A percentile compares a stretch with the other conserved stretches of the same genome.
phyloP scores from a whole-genome alignment of 768 basidiomycete genomes.

The Kwoniella bestiolae region DNA sequence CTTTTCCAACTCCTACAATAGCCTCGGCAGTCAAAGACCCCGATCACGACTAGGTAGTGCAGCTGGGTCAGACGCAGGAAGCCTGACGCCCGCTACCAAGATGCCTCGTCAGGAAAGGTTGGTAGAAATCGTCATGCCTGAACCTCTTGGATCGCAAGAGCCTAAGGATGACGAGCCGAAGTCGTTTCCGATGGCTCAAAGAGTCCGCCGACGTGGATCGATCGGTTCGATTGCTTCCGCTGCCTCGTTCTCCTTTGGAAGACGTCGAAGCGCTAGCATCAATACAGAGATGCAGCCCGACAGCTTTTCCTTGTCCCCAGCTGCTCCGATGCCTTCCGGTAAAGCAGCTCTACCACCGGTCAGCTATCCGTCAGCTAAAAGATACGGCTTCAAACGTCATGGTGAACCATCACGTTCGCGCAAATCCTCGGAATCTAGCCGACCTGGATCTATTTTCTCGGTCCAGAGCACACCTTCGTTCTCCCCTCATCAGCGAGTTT shows the following conservation, averaged over 20 bases:
- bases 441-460: constrained; percentile 52
- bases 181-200: constrained; percentile 12
- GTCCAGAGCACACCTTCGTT: constrained; percentile 41
- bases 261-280: constrained; percentile 38
- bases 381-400: constrained; percentile 52
- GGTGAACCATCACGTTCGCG: constrained; percentile 37
- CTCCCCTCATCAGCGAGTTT: constrained; percentile 14
- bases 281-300: constrained; percentile 10
- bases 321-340: constrained; percentile 27
- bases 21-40: constrained; percentile 12
- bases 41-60: constrained; percentile 34
- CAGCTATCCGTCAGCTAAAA: constrained; percentile 53
- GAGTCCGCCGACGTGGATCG: constrained; percentile 36
- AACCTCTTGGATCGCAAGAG: constrained; percentile 41
- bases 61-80: constrained; percentile 38
- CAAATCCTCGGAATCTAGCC: constrained; percentile 46
- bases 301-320: not conserved
- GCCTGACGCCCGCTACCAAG: constrained; percentile 17
- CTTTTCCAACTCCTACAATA: constrained; percentile 26
- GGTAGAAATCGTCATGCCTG: constrained; percentile 57
- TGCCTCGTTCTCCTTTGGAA: constrained; percentile 33
- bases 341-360: constrained; percentile 46
- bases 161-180: constrained; percentile 7
- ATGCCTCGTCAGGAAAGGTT: constrained; percentile 47
- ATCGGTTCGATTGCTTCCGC: constrained; percentile 41